phyloP scores from a whole-genome alignment of 345 rosid genomes.

The Pistacia vera region DNA sequence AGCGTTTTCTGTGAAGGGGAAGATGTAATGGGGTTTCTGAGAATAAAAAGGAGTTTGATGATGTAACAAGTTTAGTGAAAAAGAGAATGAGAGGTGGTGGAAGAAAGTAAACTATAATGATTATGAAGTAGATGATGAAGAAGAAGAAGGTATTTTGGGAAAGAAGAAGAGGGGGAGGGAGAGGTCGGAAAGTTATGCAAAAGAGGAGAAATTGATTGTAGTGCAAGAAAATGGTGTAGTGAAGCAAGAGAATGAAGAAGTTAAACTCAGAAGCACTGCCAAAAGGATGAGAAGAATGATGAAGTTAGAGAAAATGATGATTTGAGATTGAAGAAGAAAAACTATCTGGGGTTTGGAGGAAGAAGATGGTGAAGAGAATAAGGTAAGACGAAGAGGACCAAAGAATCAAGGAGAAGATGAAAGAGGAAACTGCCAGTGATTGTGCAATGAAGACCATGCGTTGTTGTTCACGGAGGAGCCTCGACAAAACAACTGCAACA shows the following conservation, averaged over 20 bases:
- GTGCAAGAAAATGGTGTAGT: too few relatives aligned
- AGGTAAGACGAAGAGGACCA: constrained; percentile 2
- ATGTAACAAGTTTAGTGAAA: neutral
- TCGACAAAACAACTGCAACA: neutral
- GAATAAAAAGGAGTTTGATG: neutral
- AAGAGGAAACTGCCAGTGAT: too few relatives aligned
- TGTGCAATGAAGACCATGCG: neutral
- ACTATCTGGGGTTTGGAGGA: neutral
- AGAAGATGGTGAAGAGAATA: neutral
- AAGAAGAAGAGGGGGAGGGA: neutral
- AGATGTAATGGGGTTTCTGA: neutral
- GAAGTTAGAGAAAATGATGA: too few relatives aligned
- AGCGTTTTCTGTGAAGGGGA: neutral
- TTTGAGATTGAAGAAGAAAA: too few relatives aligned
- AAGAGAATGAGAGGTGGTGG: neutral
- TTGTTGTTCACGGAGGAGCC: neutral
- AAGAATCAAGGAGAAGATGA: neutral
- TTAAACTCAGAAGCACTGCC: too few relatives aligned
- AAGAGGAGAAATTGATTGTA: too few relatives aligned
- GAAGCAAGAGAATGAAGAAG: too few relatives aligned
- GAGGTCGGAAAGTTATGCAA: too few relatives aligned
- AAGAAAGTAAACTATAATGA: neutral
- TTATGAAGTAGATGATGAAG: neutral
- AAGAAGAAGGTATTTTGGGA: neutral
- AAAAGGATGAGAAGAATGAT: too few relatives aligned